Evolutionary conservation across 345 rosid species (phyloP).

Genomic region (Melaleuca alternifolia): DNA sequence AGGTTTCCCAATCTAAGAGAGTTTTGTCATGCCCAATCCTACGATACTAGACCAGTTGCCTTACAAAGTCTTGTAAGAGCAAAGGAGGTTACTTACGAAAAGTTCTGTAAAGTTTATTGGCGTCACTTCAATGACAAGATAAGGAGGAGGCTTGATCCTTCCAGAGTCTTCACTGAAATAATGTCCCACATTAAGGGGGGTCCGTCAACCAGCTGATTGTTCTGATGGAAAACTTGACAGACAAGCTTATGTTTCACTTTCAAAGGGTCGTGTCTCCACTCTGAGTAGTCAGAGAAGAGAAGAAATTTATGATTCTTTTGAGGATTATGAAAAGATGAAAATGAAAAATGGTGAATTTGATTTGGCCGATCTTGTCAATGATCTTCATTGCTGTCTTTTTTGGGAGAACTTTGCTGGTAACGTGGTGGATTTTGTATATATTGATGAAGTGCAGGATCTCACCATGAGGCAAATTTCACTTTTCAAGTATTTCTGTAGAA

Average conservation of each 20-base stretch:
- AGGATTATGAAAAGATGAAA: conserved; percentile 37
- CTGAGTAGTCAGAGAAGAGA: conserved; percentile 14
- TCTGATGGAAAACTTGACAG: conserved; percentile 18
- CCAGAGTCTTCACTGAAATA: conserved; percentile 43
- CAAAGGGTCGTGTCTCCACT: conserved; percentile 23
- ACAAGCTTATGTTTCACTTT: conserved; percentile 18
- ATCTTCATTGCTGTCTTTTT: conserved; percentile 30
- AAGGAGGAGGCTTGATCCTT: conserved; percentile 28
- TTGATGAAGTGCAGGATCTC: conserved; percentile 60
- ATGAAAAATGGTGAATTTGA: conserved; percentile 29
- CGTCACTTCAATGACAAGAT: conserved; percentile 26
- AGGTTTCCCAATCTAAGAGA: conserved; percentile 25
- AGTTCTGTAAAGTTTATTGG: conserved; percentile 40
- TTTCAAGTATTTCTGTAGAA: conserved; percentile 29
- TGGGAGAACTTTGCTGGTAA: conserved; percentile 14
- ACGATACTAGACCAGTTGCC: conserved; percentile 8
- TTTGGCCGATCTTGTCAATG: conserved; percentile 44
- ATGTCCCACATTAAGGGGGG: conserved; percentile 48
- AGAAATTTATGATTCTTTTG: conserved; percentile 23
- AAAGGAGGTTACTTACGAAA: conserved; percentile 33
- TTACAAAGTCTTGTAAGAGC: conserved; percentile 20
- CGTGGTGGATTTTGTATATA: conserved; percentile 32
- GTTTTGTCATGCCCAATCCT: conserved; percentile 1
- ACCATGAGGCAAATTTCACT: conserved; percentile 44
- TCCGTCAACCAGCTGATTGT: conserved; percentile 6